Conservation (phyloP, 306 rosid species). For the Glycine tomentella region DNA sequence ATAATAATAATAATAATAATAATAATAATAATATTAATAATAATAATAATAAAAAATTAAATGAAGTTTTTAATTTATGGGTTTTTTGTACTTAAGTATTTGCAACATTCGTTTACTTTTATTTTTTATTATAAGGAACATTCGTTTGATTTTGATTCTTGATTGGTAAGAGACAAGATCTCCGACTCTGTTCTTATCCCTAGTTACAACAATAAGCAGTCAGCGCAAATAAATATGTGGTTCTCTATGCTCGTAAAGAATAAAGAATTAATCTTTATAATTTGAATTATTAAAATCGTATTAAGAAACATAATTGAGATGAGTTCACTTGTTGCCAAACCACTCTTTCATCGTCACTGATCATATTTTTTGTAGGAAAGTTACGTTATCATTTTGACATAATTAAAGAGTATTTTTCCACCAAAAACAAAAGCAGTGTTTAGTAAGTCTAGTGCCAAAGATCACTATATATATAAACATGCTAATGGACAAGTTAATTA, state of each 20-base stretch:
- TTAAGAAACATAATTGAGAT: neutral
- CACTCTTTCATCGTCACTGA: neutral
- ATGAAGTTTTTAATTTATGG: too few species aligned
- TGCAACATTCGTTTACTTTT: too few species aligned
- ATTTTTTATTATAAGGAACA: too few species aligned
- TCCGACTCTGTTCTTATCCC: neutral
- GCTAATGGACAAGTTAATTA: neutral
- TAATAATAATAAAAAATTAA: too few species aligned
- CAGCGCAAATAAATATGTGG: slow-evolving; percentile 4
- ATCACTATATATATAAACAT: neutral
- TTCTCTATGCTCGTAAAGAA: neutral
- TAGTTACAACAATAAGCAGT: neutral
- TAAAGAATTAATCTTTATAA: neutral
- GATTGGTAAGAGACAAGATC: neutral
- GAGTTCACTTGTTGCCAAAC: neutral
- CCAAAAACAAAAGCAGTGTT: neutral
- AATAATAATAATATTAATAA: too few species aligned
- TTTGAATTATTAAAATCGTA: too few species aligned
- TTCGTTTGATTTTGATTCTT: too few species aligned
- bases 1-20: too few species aligned
- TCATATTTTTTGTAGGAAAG: neutral
- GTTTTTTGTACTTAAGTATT: too few species aligned
- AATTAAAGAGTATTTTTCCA: neutral
- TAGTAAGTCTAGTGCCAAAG: neutral
- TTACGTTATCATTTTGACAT: neutral